phyloP scores from a whole-genome alignment of 2,329 filamentous ascomycete genomes.

The Aspergillus melleus region DNA sequence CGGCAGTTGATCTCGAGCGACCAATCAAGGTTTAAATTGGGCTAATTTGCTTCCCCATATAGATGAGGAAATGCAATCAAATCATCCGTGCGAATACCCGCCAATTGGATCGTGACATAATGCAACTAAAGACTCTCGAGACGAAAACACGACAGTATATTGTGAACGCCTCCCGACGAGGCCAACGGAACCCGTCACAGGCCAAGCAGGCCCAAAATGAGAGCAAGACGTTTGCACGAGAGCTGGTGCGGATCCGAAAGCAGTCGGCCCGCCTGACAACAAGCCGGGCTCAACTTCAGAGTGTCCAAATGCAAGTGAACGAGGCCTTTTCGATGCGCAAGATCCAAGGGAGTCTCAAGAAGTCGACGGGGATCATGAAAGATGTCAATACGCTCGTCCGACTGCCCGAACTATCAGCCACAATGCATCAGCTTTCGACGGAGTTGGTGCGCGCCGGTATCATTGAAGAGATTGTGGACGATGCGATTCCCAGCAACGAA shows the following conservation, averaged over 20 bases:
- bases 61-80: conserved; percentile 95
- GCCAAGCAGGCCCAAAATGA: conserved; percentile 77
- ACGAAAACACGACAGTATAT: conserved; percentile 83
- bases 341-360: conserved; percentile 88
- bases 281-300: conserved; percentile 85
- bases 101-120: conserved; percentile 91
- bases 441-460: conserved; percentile 94
- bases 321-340: conserved; percentile 94
- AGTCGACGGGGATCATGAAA: conserved; percentile 91
- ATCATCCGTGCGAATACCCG: conserved; percentile 88
- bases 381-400: conserved; percentile 86
- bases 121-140: conserved; percentile 74
- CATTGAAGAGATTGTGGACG: conserved; percentile 95
- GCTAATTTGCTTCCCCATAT: conserved; percentile 10
- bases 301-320: conserved; percentile 95
- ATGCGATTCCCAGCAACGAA: conserved; percentile 74
- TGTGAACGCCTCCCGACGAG: conserved; percentile 76
- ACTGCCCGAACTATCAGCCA: conserved; percentile 80
- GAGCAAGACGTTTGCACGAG: conserved; percentile 82
- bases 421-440: conserved; percentile 82
- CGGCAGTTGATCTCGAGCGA: background rate
- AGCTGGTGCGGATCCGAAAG: conserved; percentile 80
- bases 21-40: conserved; percentile 6
- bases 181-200: conserved; percentile 75
- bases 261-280: conserved; percentile 74